phyloP scores from a whole-genome alignment of 129 eudicot genomes.

The Smallanthus sonchifolius region DNA sequence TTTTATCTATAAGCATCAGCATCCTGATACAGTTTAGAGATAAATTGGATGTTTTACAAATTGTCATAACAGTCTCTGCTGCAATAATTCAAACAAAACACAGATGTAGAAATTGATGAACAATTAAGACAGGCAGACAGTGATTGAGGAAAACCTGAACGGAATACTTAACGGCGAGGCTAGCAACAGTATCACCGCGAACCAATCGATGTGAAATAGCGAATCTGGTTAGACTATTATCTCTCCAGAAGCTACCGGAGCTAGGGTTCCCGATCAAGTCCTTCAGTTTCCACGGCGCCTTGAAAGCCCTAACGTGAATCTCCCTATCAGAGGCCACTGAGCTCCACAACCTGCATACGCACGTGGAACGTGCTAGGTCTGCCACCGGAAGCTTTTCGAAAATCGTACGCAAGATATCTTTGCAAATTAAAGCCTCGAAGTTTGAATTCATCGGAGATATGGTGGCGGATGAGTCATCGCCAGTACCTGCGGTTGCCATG shows the following conservation, averaged over 20 bases:
- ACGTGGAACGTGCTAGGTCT: constrained; percentile 79
- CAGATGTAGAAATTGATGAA: background rate
- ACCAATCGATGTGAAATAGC: constrained; percentile 72
- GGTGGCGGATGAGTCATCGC: constrained; percentile 7
- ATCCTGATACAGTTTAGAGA: background rate
- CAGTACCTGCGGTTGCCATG: background rate
- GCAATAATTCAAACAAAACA: background rate
- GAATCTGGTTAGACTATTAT: constrained; percentile 48
- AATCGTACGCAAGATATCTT: constrained; percentile 60
- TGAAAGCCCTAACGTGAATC: constrained; percentile 58
- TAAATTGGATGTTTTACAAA: background rate
- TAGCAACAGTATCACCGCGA: constrained; percentile 62
- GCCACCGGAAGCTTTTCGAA: constrained; percentile 56
- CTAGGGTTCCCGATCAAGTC: constrained; percentile 59
- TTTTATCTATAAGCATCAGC: background rate
- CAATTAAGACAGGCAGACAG: background rate
- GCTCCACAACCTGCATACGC: constrained; percentile 72
- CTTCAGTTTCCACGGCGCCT: constrained; percentile 68
- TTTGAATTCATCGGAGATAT: constrained; percentile 81
- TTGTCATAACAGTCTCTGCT: background rate
- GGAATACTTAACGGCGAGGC: constrained; percentile 91
- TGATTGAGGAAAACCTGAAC: constrained; percentile 55
- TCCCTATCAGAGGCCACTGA: constrained; percentile 72
- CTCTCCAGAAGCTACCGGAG: constrained; percentile 87
- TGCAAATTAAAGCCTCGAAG: constrained; percentile 55